Evolutionary conservation across 768 basidiomycete species (phyloP), one percentile per base, ranked within the genome.

Genomic region (Tubosaeta sp.): DNA sequence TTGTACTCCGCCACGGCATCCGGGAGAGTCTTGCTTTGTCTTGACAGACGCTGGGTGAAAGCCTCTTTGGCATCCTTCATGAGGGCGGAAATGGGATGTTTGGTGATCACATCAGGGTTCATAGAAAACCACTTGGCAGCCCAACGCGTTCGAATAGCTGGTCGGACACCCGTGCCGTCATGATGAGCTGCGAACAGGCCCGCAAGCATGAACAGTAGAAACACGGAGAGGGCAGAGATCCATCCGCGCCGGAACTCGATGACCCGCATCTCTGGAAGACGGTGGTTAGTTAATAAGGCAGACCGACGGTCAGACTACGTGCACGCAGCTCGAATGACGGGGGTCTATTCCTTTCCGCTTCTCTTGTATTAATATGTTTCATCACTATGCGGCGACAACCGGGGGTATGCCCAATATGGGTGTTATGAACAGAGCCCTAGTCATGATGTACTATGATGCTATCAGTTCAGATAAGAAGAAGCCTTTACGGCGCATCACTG

Each of bases 1-100:
- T 73, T 80, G 70, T 99, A 99, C 68, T 94, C 92, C 10, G 69
- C 68, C 0, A 91, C 90, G 0, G 95, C 95, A 22, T 81, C 81
- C 35, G 73, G 72, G 34, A 98, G 75, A 1, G 90, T 87, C 59
- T 78, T 82, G 67, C 90, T 92, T 73, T 98, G 95, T 44, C 76
- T 73, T 2, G 72, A 73, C 27, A 98, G 70, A 59, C 86, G 78
- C 31, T 71, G 67, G 34, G 81, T 76, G 68, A 84, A 96, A 46
- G 77, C 76, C n/a, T 64, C 66, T 64, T 93, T 90, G 1, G 93
- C 96, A 3, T 90, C 82, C 12, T 81, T 78, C 78, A 98, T 88
- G 56, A 97, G 80, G 32, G 72, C 74, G 1, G 91, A 76, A 56
- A 98, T 95, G 6, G 95, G 94, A 66, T 99, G 92, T 14, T 70